These are phyloP conservation scores for Scheffersomyces stambukii DNA, from an alignment of 1,139 yeast genomes.

Conservation along the genomic window DNA sequence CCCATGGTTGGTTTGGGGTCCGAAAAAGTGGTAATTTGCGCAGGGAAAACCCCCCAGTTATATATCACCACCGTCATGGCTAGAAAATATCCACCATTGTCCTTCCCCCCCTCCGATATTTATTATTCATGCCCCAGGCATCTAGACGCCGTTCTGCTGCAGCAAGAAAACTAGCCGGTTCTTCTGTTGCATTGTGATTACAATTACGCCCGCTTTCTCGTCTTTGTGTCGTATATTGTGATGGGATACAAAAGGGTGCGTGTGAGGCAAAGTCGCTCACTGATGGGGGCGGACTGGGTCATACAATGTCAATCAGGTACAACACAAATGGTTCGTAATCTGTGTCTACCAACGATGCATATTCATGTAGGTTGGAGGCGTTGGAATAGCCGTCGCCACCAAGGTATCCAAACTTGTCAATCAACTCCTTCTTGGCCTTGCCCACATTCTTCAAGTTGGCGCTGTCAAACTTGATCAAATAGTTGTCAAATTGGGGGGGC, in stretches of 20 bases:
- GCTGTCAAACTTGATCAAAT: conserved; percentile 43
- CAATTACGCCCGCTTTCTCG: neutral
- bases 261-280: neutral
- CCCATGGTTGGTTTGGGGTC: conserved; percentile 12
- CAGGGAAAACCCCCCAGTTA: no score
- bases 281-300: no score
- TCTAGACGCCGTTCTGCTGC: no score
- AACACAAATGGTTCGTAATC: conserved; percentile 95
- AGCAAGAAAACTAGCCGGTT: no score
- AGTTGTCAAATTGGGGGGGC: conserved; percentile 85
- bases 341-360: conserved; percentile 86
- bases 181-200: neutral
- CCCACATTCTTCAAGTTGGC: conserved; percentile 38
- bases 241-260: neutral
- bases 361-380: conserved; percentile 68
- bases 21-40: no score
- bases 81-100: no score
- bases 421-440: conserved; percentile 64
- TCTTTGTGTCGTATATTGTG: neutral
- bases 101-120: no score
- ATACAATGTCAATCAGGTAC: conserved; percentile 49
- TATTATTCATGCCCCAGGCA: no score
- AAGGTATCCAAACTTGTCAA: conserved; percentile 76
- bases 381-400: conserved; percentile 87
- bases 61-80: no score